phyloP scores from a whole-genome alignment of 1,284 basidiomycete genomes.

The Cutaneotrichosporon cutaneum region DNA sequence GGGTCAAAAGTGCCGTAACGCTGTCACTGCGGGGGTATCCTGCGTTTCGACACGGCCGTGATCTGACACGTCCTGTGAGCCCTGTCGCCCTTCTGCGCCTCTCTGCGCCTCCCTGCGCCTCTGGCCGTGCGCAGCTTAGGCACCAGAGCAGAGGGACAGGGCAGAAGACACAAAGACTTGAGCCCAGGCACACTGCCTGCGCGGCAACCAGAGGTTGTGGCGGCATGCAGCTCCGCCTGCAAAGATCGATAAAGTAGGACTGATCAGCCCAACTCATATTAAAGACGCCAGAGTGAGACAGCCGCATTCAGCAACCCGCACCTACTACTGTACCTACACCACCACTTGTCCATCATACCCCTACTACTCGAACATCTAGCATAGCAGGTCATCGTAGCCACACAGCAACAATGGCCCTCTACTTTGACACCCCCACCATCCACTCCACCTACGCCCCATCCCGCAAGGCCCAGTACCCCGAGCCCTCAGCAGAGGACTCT shows the following conservation, averaged over 20 bases:
- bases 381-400: background rate
- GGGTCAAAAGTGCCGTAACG: no score
- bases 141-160: background rate
- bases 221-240: no score
- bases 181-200: background rate
- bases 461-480: background rate
- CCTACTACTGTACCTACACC: background rate
- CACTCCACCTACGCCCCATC: conserved; percentile 5
- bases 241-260: no score
- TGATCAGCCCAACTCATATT: no score
- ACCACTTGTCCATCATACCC: background rate
- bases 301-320: background rate
- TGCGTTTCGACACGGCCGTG: background rate
- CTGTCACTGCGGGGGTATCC: background rate
- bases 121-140: background rate
- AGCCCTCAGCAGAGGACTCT: background rate
- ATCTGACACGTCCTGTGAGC: background rate
- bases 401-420: conserved; percentile 5
- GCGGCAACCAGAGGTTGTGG: no score
- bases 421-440: background rate
- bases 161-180: no score
- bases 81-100: no score
- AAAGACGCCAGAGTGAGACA: no score
- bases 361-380: background rate
- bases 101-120: background rate